phyloP scores from a whole-genome alignment of 1,284 basidiomycete species.

The Ustilago sp. region DNA sequence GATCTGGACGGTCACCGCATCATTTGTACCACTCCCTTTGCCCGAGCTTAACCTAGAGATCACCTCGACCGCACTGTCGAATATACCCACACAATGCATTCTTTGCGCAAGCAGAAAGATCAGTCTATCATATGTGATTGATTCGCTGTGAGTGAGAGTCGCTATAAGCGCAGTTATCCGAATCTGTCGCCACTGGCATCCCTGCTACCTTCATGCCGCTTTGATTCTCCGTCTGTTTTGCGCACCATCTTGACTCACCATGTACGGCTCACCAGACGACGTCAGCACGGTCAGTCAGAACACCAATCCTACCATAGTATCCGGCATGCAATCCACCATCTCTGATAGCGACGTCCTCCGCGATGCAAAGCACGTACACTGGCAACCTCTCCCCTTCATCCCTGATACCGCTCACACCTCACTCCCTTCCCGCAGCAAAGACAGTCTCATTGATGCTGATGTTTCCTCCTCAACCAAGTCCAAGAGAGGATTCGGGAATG shows the following conservation, averaged over 20 bases:
- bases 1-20: constrained; percentile 51
- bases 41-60: constrained; percentile 20
- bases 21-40: constrained; percentile 39
- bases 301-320: background rate
- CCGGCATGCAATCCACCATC: constrained; percentile 10
- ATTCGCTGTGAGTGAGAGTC: background rate
- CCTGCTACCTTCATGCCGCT: background rate
- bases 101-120: constrained; percentile 7
- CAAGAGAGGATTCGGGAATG: constrained; percentile 12
- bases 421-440: constrained; percentile 14
- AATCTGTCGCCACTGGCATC: too few species aligned
- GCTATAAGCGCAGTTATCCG: background rate
- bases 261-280: constrained; percentile 42
- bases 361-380: constrained; percentile 30
- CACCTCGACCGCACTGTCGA: constrained; percentile 7
- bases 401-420: constrained; percentile 9
- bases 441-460: constrained; percentile 23
- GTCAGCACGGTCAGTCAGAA: constrained; percentile 20
- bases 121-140: background rate
- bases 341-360: constrained; percentile 37
- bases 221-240: background rate
- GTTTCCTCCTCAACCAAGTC: constrained; percentile 7
- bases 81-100: constrained; percentile 36
- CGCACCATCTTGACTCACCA: background rate
- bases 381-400: constrained; percentile 18